Evolutionary conservation across 371 early-diverging fungal species (phyloP), one percentile per base, ranked within the genome.

Genomic region (Mucor indicus): DNA sequence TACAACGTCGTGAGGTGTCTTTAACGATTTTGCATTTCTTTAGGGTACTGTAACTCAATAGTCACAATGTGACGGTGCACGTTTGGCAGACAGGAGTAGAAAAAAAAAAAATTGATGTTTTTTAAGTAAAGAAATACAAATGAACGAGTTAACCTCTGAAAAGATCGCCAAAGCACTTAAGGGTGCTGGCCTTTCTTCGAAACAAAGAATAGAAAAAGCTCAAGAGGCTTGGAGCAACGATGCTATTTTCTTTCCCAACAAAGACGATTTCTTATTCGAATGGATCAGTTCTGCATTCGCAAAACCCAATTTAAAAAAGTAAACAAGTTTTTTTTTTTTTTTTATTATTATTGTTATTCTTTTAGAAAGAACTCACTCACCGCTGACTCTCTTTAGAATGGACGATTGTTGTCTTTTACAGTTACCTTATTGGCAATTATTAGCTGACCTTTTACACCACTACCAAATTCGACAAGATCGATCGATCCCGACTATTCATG

Each of bases 231-330:
- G 75, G 75, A 25, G 51, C 6, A 55, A 64, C 31, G 41, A 59
- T n/a, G 38, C 55, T 17, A 40, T 75, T 4, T 72, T 71, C 37
- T 75, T 75, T 17, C 75, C 75, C 20, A 68, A 67, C 49, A 75
- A 75, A 25, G 69, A 69, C 41, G 69, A 71, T 41, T 75, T 75
- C 44, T 53, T 75, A 10, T 53, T 75, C 19, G 67, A 69, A 21
- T 75, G 75, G 75, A 51, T 75, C 41, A 62, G 67, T 53, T 50
- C 56, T 24, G 60, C 64, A 7, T 59, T 75, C 25, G 53, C 57
- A 15, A 70, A 64, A 47, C 57, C 70, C 1, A 69, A 67, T 37
- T 39, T 58, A 36, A 75, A 75, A 55, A 64, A 66, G 75, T 75
- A 66, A 58, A 48, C n/a, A n/a, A n/a, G n/a, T n/a, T n/a, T n/a